Evolutionary conservation across 164 flowering plant species (phyloP).

Genomic region (Umbellularia californica): DNA sequence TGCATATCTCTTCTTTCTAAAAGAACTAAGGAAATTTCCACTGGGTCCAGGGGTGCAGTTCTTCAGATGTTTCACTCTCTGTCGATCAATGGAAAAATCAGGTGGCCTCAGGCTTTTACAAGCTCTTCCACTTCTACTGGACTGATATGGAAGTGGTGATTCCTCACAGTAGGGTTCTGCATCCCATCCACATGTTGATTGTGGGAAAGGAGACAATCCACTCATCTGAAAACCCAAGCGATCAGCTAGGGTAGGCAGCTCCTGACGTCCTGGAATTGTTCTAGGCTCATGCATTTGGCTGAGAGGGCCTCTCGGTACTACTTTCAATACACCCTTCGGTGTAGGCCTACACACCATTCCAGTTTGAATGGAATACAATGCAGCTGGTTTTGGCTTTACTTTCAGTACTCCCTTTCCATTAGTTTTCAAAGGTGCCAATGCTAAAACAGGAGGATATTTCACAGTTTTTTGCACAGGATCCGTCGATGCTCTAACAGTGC

Average conservation of each 20-base stretch:
- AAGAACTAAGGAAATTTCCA: constrained; percentile 2
- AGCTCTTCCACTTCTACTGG: constrained; percentile 11
- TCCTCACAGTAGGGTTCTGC: constrained; percentile 8
- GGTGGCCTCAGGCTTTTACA: constrained; percentile 13
- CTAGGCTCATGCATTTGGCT: constrained; percentile 8
- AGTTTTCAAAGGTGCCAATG: constrained; percentile 16
- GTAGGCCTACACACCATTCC: constrained; percentile 11
- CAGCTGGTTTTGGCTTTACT: constrained; percentile 24
- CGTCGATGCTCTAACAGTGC: neutral
- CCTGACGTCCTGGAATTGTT: constrained; percentile 1
- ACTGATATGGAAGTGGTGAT: constrained; percentile 14
- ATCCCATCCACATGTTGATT: constrained; percentile 12
- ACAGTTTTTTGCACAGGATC: constrained; percentile 10
- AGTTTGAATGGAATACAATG: constrained; percentile 10
- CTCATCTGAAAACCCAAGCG: constrained; percentile 9
- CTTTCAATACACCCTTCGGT: constrained; percentile 34
- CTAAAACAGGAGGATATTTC: constrained; percentile 18
- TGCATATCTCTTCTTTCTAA: constrained; percentile 14
- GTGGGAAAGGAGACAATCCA: constrained; percentile 17
- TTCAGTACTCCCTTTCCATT: constrained; percentile 28
- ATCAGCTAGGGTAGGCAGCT: constrained; percentile 10
- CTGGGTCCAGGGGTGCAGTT: constrained; percentile 7
- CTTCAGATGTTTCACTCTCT: constrained; percentile 4
- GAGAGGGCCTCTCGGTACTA: constrained; percentile 24
- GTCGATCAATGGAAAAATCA: constrained; percentile 11